Evolutionary conservation across 169 alveolate species (phyloP).

Genomic region (Plasmodium knowlesi): DNA sequence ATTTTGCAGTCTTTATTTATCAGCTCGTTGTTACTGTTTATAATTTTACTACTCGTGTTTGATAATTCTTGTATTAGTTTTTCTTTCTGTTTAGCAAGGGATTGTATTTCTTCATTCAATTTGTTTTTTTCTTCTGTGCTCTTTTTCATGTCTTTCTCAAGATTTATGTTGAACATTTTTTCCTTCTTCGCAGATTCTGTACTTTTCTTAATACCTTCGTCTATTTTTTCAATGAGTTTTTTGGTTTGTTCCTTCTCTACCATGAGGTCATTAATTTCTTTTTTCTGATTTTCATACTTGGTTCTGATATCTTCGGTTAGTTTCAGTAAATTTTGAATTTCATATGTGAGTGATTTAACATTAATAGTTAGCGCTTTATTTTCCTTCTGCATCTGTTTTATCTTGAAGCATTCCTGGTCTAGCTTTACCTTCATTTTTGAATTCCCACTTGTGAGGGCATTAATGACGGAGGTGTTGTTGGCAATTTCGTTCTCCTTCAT

Average conservation of each 20-base stretch:
- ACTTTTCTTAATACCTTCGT: constrained; percentile 46
- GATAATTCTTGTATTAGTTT: constrained; percentile 45
- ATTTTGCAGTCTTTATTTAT: constrained; percentile 41
- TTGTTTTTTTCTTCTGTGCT: constrained; percentile 63
- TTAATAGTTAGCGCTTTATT: constrained; percentile 39
- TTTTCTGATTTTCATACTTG: constrained; percentile 43
- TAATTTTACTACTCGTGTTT: background rate
- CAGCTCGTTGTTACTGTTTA: constrained; percentile 21
- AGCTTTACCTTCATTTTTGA: constrained; percentile 49
- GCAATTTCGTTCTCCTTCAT: constrained; percentile 41
- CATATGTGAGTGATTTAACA: constrained; percentile 66
- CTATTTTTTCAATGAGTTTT: constrained; percentile 68
- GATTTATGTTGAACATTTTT: constrained; percentile 13
- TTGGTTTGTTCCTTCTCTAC: constrained; percentile 71
- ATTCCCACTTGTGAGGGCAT: constrained; percentile 15
- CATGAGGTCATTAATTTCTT: constrained; percentile 58
- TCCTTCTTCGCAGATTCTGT: constrained; percentile 57
- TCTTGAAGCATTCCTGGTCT: constrained; percentile 69
- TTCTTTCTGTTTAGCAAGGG: constrained; percentile 40
- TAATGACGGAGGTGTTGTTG: constrained; percentile 13
- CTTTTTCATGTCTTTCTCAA: constrained; percentile 65
- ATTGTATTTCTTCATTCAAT: constrained; percentile 56
- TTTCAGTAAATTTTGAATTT: constrained; percentile 50
- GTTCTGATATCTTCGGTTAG: constrained; percentile 37
- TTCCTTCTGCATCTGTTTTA: constrained; percentile 52